Evolutionary conservation across 2,329 filamentous ascomycete species (phyloP).

Genomic region (Calonectria fujianensis): DNA sequence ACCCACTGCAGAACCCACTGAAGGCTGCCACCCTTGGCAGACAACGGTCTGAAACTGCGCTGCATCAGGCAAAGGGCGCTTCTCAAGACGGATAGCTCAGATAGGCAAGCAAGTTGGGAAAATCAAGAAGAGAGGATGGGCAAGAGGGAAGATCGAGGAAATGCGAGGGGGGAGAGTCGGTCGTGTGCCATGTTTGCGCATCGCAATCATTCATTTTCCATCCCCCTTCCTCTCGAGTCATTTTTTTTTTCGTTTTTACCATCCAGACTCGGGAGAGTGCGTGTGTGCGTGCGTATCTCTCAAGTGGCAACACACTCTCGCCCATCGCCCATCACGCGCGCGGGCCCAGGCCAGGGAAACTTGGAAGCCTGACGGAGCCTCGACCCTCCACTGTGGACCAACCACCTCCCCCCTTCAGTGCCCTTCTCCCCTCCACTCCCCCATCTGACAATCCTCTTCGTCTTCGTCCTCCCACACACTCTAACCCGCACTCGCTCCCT

Average conservation of each 20-base stretch:
- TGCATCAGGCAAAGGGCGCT: constrained; percentile 27
- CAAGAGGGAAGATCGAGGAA: not conserved
- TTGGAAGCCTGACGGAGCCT: constrained; percentile 29
- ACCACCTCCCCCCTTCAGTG: constrained; percentile 20
- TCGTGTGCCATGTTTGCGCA: not conserved
- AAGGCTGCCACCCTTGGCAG: constrained; percentile 7
- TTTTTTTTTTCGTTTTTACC: constrained; percentile 11
- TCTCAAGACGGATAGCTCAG: constrained; percentile 14
- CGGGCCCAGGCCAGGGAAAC: constrained; percentile 21
- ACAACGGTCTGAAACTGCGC: constrained; percentile 33
- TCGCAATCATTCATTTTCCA: not conserved
- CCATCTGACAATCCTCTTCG: constrained; percentile 22
- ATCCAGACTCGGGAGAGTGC: constrained; percentile 6
- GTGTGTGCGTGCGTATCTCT: constrained; percentile 23
- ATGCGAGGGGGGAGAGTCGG: no score
- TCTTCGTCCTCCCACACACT: constrained; percentile 25
- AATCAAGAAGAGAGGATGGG: not conserved
- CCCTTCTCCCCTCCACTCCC: constrained; percentile 33
- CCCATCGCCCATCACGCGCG: constrained; percentile 27
- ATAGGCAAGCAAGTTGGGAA: not conserved
- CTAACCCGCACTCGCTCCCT: not conserved
- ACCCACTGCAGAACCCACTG: constrained; percentile 28
- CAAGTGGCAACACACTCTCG: constrained; percentile 25
- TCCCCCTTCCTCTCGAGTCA: constrained; percentile 3
- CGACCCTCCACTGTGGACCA: constrained; percentile 30